These are phyloP conservation scores for Cryptococcus amylolentus DNA, from an alignment of 1,284 basidiomycete species.

Conservation along the genomic window DNA sequence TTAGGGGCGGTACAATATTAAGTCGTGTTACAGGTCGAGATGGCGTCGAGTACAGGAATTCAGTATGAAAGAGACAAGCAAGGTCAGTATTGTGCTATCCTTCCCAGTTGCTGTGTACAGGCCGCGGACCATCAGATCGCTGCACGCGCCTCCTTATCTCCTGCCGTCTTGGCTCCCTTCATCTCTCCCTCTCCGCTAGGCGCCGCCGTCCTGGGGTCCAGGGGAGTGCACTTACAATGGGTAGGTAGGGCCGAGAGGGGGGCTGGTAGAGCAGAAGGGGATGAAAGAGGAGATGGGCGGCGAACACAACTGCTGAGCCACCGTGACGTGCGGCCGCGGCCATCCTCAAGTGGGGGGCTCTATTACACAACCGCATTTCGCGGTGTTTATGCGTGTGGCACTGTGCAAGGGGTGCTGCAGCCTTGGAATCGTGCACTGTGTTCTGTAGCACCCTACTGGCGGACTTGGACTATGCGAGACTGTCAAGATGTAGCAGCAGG, in stretches of 20 bases:
- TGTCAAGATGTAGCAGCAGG: background rate
- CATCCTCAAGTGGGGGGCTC: background rate
- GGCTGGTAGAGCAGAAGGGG: no score
- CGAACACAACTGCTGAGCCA: background rate
- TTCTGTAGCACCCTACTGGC: background rate
- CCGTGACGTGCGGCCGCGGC: conserved; percentile 2
- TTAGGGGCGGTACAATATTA: background rate
- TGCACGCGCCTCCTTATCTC: background rate
- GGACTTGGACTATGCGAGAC: background rate
- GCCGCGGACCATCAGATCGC: background rate
- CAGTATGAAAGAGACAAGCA: no score
- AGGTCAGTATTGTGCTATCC: background rate
- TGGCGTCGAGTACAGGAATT: no score
- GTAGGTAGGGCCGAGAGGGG: background rate
- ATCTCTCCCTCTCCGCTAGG: background rate
- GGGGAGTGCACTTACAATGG: background rate
- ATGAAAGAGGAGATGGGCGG: background rate
- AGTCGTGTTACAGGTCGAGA: no score
- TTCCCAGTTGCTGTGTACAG: background rate
- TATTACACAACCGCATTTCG: background rate
- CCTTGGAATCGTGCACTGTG: no score
- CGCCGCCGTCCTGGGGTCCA: background rate
- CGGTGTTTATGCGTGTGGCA: conserved; percentile 1
- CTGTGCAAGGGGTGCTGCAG: background rate
- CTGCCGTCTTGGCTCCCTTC: no score